Evolutionary conservation across 257 asterid genomes (phyloP).

Genomic region (Nicotiana knightiana): DNA sequence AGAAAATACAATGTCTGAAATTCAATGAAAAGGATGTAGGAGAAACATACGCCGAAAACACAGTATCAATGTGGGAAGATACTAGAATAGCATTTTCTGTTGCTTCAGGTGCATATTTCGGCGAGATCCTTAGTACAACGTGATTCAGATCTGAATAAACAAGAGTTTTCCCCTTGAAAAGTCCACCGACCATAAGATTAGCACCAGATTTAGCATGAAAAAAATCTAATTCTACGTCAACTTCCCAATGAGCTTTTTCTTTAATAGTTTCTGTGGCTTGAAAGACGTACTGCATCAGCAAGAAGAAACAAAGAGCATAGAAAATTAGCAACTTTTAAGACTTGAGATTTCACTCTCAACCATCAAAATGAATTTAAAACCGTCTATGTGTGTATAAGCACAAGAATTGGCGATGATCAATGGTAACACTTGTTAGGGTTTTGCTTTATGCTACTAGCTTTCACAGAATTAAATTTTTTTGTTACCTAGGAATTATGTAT

Average conservation of each 20-base stretch:
- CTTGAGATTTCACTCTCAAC: background rate
- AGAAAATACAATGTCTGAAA: background rate
- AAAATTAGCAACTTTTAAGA: background rate
- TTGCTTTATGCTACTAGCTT: constrained; percentile 1
- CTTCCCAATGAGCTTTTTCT: constrained; percentile 86
- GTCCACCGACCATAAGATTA: constrained; percentile 70
- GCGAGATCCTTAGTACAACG: constrained; percentile 64
- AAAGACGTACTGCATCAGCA: constrained; percentile 63
- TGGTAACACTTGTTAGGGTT: background rate
- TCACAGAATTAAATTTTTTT: background rate
- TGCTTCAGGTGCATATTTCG: constrained; percentile 76
- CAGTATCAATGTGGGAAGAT: constrained; percentile 93
- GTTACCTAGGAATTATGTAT: background rate
- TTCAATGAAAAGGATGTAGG: background rate
- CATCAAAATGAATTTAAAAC: background rate
- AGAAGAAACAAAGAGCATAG: background rate
- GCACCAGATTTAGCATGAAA: constrained; percentile 69
- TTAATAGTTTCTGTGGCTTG: constrained; percentile 59
- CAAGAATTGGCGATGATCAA: background rate
- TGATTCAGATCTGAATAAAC: constrained; percentile 91
- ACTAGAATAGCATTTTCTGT: constrained; percentile 84
- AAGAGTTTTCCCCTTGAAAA: constrained; percentile 77
- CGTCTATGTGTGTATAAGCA: background rate
- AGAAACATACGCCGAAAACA: constrained; percentile 58
- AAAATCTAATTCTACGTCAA: constrained; percentile 74